A percentile compares a stretch with the other conserved stretches of the same genome.
phyloP scores from a whole-genome alignment of 2,329 filamentous ascomycete genomes.

The Xylaria sp. region DNA sequence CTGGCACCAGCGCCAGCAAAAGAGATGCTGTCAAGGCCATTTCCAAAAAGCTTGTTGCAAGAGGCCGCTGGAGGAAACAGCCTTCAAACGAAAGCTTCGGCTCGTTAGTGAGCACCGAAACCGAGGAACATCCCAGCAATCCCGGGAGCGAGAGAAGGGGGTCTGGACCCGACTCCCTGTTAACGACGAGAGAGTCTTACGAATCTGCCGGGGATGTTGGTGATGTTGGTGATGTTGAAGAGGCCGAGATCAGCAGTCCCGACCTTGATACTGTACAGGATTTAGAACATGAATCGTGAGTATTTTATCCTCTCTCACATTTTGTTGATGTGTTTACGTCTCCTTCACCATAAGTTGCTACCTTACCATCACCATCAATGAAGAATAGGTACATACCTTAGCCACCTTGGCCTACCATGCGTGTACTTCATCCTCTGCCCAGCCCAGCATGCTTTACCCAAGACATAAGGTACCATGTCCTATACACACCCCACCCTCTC shows the following conservation, averaged over 20 bases:
- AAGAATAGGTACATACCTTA: background rate
- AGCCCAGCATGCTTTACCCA: slow-evolving; percentile 6
- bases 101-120: slow-evolving; percentile 48
- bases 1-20: slow-evolving; percentile 36
- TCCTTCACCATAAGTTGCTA: background rate
- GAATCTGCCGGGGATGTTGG: slow-evolving; percentile 46
- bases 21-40: slow-evolving; percentile 54
- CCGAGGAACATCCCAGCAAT: slow-evolving; percentile 45
- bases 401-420: too few relatives aligned
- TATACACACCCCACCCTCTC: background rate
- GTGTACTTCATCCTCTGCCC: background rate
- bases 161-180: slow-evolving; percentile 37
- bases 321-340: background rate
- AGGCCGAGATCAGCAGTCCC: slow-evolving; percentile 29
- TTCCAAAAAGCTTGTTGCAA: slow-evolving; percentile 61
- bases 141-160: slow-evolving; percentile 36
- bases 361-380: background rate
- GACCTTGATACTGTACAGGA: slow-evolving; percentile 51
- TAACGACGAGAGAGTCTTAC: slow-evolving; percentile 42
- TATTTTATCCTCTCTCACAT: slow-evolving; percentile 27
- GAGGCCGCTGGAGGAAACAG: slow-evolving; percentile 60
- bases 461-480: slow-evolving; percentile 7
- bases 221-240: slow-evolving; percentile 46
- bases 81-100: slow-evolving; percentile 54
- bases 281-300: slow-evolving; percentile 51